phyloP scores from a whole-genome alignment of 805 yeast species.

The Starmerella powellii region DNA sequence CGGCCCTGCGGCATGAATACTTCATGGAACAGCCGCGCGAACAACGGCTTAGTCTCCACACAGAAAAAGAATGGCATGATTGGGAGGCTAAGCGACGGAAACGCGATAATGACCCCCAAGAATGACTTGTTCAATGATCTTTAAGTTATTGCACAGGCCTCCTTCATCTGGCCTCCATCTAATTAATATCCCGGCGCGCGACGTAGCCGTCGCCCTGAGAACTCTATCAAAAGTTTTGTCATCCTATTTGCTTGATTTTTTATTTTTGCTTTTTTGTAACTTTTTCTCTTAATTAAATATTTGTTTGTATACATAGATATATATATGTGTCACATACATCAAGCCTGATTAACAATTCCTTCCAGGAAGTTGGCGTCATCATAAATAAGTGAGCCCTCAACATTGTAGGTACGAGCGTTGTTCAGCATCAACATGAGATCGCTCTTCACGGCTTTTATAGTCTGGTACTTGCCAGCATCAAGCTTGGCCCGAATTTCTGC shows the following conservation, averaged over 20 bases:
- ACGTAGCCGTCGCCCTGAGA: too few relatives aligned
- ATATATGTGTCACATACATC: not conserved
- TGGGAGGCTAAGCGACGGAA: conserved; percentile 79
- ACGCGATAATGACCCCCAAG: conserved; percentile 1
- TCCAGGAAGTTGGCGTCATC: conserved; percentile 38
- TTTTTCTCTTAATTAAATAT: not conserved
- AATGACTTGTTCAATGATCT: not conserved
- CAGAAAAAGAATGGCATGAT: conserved; percentile 89
- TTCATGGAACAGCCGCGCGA: conserved; percentile 59
- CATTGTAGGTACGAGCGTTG: conserved; percentile 61
- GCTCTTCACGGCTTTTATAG: conserved; percentile 38
- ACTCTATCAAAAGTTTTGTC: too few relatives aligned
- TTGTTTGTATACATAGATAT: not conserved
- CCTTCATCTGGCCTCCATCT: too few relatives aligned
- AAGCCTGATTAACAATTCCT: conserved; percentile 8
- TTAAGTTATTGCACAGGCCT: too few relatives aligned
- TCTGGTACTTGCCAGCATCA: conserved; percentile 29
- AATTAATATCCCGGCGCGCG: too few relatives aligned
- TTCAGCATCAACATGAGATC: conserved; percentile 46
- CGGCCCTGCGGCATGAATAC: conserved; percentile 60
- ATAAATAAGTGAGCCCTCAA: conserved; percentile 53
- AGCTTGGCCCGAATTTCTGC: conserved; percentile 40
- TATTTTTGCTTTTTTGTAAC: too few relatives aligned
- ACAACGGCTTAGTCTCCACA: conserved; percentile 45
- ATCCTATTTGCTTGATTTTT: too few relatives aligned